Evolutionary conservation across 2,329 filamentous ascomycete species (phyloP).

Genomic region (Exophiala calicioides): DNA sequence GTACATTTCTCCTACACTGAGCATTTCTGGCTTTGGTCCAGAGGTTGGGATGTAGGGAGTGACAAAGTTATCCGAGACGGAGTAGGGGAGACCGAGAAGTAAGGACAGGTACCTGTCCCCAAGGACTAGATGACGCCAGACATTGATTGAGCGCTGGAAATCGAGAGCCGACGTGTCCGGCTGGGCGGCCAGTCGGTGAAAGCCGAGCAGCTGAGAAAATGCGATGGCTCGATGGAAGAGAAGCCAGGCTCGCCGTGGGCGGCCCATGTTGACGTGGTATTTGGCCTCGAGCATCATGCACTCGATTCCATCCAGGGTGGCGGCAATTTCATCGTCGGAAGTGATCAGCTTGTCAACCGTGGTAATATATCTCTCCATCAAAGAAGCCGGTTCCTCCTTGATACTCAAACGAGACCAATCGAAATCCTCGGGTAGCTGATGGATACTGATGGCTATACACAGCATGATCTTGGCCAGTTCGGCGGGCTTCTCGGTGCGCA

Average conservation of each 20-base stretch:
- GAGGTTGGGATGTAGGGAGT: constrained; percentile 34
- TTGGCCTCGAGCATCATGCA: constrained; percentile 54
- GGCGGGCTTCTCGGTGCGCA: constrained; percentile 39
- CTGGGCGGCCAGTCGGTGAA: constrained; percentile 40
- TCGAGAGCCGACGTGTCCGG: constrained; percentile 31
- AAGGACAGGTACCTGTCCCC: constrained; percentile 55
- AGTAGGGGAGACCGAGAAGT: constrained; percentile 56
- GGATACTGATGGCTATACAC: constrained; percentile 46
- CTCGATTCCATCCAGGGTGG: constrained; percentile 56
- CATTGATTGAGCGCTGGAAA: constrained; percentile 36
- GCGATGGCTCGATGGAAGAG: constrained; percentile 53
- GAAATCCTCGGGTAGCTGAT: constrained; percentile 43
- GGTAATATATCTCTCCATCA: constrained; percentile 50
- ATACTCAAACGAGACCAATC: constrained; percentile 40
- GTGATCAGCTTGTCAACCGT: constrained; percentile 52
- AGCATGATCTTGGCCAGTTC: constrained; percentile 47
- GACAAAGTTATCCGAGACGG: constrained; percentile 38
- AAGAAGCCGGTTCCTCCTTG: constrained; percentile 44
- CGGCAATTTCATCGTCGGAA: constrained; percentile 52
- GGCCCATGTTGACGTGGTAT: constrained; percentile 57
- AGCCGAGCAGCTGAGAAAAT: constrained; percentile 55
- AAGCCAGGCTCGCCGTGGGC: constrained; percentile 58
- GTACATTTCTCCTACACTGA: constrained; percentile 35
- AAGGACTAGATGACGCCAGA: constrained; percentile 46
- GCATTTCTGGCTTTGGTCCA: constrained; percentile 11